A percentile compares a stretch with the other conserved stretches of the same genome.
phyloP scores from a whole-genome alignment of 78 protist species.

The Tieghemostelium lacteum region DNA sequence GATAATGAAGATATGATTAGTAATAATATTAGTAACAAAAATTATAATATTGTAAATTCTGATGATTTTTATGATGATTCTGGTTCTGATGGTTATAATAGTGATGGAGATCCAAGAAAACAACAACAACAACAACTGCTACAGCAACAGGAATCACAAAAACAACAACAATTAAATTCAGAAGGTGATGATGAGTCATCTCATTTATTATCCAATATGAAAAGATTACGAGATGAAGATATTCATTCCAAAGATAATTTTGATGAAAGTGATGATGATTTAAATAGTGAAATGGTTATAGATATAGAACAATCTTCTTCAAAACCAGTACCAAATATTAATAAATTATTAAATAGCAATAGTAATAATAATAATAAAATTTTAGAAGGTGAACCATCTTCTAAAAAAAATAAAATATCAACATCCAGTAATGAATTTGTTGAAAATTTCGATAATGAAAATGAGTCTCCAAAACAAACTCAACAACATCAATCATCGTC shows the following conservation, averaged over 20 bases:
- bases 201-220: conserved; percentile 12
- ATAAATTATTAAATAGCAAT: background rate
- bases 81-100: background rate
- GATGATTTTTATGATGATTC: background rate
- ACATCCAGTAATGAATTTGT: background rate
- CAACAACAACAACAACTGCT: background rate
- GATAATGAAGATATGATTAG: background rate
- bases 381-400: background rate
- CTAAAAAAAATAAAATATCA: background rate
- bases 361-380: background rate
- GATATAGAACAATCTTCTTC: background rate
- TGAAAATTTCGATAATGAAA: background rate
- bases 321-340: background rate
- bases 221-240: conserved; percentile 11
- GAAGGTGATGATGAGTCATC: conserved; percentile 19
- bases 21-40: background rate
- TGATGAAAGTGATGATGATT: background rate
- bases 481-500: background rate
- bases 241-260: background rate
- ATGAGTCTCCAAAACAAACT: background rate
- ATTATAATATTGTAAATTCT: background rate
- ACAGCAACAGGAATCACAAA: conserved; percentile 22
- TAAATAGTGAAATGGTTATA: background rate
- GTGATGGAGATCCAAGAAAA: background rate
- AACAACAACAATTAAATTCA: background rate